Evolutionary conservation across 73 alveolate species (phyloP).

Genomic region (Stentor roeselii): DNA sequence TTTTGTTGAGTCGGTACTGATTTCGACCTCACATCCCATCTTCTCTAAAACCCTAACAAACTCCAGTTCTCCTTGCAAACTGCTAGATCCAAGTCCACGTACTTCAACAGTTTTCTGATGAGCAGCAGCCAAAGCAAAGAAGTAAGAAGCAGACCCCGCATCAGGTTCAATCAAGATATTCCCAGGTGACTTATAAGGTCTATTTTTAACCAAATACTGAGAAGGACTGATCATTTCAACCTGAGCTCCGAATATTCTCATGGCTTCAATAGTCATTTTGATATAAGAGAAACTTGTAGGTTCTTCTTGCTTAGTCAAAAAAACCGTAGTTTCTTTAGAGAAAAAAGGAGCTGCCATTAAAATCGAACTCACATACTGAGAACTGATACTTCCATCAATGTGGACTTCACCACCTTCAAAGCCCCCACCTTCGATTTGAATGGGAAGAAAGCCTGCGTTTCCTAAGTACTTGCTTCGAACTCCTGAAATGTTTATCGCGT

Average conservation of each 20-base stretch:
- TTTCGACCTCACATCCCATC: slow-evolving; percentile 13
- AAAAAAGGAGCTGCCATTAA: slow-evolving; percentile 27
- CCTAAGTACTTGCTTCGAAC: background rate
- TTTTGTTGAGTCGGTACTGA: background rate
- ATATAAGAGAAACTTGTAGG: slow-evolving; percentile 26
- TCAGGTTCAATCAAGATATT: slow-evolving; percentile 32
- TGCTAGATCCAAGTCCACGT: background rate
- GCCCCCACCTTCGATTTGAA: slow-evolving; percentile 27
- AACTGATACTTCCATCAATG: background rate
- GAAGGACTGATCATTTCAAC: background rate
- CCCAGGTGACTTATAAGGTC: slow-evolving; percentile 19
- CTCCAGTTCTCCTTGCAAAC: slow-evolving; percentile 34
- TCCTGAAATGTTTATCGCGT: slow-evolving; percentile 9
- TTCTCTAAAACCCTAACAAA: slow-evolving; percentile 21
- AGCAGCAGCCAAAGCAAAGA: slow-evolving; percentile 21
- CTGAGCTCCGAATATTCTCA: slow-evolving; percentile 19
- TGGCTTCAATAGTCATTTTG: slow-evolving; percentile 30
- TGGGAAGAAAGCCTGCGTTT: background rate
- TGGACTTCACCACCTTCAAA: slow-evolving; percentile 6
- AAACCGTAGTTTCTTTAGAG: background rate
- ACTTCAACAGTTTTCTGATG: background rate
- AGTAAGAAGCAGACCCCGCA: slow-evolving; percentile 36
- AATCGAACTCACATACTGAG: slow-evolving; percentile 26
- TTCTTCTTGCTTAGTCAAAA: background rate
- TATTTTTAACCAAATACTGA: background rate